Evolutionary conservation across 2,329 filamentous ascomycete genomes (phyloP), one percentile per base, ranked within the genome.

Genomic region (Hortaea werneckii): DNA sequence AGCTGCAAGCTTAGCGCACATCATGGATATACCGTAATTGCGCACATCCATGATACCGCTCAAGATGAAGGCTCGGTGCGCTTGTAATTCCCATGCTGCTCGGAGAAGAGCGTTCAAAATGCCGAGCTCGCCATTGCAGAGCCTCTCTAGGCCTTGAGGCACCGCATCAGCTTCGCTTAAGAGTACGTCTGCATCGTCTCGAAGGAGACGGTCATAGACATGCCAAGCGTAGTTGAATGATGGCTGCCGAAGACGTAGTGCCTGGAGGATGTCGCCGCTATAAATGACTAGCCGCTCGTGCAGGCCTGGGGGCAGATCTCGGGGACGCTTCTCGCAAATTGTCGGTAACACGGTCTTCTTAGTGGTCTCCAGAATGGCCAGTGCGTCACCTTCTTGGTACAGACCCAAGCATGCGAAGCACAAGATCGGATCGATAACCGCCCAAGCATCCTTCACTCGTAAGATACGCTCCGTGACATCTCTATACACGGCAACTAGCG

Each of bases 41-140:
- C 90, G 82, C 34, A 95, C 72, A 59, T 94, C 87, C 87, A 96
- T 95, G 58, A 90, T 86, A 32, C 85, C 83, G 47, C 86, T 90
- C 58, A 77, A 80, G 43, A 95, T 82, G 54, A 90, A 80, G 54
- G 79, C 83, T 55, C 79, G 79, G 43, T 85, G 69, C 1, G 83
- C 69, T 38, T 72, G 71, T 55, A 95, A 80, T 42, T 79, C 82
- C 82, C 85, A 94, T 45, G 80, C 74, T 43, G 73, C 70, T 1
- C 73, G 66, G 11, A 84, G 69, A 0, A 80, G 69, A 6, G 77
- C 74, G 1, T 69, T 41, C 12, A 53, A 35, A 4, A 47, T 44
- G 2, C 40, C 37, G 5, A 30, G 26, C 35, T 58, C 50, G 29
- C 39, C 40, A 9, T 53, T n/a, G 39, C 54, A 55, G 30, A 40